Evolutionary conservation across 768 basidiomycete species (phyloP).

Genomic region (Cystobasidium onofrii): DNA sequence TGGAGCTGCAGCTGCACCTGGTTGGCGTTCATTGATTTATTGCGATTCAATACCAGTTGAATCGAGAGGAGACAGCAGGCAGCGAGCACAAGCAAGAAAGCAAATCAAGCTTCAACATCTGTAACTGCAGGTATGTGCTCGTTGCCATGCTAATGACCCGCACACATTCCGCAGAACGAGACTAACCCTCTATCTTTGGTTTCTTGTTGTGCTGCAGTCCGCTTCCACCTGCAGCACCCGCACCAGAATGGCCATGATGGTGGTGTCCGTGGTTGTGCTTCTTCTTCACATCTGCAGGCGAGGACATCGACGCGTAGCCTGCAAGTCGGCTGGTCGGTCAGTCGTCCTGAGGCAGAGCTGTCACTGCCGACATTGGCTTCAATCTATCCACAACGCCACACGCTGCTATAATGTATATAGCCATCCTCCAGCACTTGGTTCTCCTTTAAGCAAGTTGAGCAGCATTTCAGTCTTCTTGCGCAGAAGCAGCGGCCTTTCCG

Average conservation of each 20-base stretch:
- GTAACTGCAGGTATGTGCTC: neutral
- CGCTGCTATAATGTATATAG: too few species aligned
- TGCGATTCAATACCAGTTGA: neutral
- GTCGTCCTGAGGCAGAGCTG: neutral
- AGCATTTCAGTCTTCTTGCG: too few species aligned
- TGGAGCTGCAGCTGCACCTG: neutral
- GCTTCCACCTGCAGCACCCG: neutral
- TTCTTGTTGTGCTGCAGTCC: neutral
- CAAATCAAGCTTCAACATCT: neutral
- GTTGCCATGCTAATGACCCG: neutral
- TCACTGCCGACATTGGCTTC: too few species aligned
- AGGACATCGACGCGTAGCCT: neutral
- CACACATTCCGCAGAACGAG: neutral
- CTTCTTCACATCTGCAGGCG: constrained; percentile 16
- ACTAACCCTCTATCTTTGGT: constrained; percentile 16
- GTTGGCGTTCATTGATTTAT: neutral
- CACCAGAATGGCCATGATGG: neutral
- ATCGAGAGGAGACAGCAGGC: neutral
- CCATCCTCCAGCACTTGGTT: too few species aligned
- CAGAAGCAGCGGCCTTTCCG: too few species aligned
- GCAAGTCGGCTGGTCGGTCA: neutral
- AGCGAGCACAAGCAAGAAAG: neutral
- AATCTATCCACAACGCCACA: too few species aligned
- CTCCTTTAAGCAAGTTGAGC: neutral
- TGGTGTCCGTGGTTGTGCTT: neutral